Conservation (phyloP, 2,329 filamentous ascomycete genomes). For the Trichocomaceae sp. region DNA sequence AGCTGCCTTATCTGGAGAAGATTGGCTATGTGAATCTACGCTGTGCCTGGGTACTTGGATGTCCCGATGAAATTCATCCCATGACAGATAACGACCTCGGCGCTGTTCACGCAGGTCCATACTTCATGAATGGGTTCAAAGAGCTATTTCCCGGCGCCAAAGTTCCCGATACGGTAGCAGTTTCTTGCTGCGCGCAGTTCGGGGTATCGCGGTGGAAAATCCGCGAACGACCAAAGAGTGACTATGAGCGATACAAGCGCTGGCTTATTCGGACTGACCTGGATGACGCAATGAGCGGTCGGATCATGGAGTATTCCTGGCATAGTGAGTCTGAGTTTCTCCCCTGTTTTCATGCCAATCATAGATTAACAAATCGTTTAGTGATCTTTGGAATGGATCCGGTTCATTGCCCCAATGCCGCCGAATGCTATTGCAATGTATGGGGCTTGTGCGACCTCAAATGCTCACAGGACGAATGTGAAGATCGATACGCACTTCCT, state of each 20-base stretch:
- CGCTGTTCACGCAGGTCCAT: slow-evolving; percentile 43
- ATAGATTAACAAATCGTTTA: slow-evolving; percentile 19
- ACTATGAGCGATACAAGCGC: slow-evolving; percentile 44
- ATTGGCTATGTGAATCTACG: slow-evolving; percentile 51
- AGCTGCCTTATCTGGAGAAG: slow-evolving; percentile 42
- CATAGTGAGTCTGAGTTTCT: slow-evolving; percentile 44
- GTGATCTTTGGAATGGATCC: slow-evolving; percentile 54
- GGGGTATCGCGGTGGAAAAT: slow-evolving; percentile 46
- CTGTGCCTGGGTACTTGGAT: slow-evolving; percentile 48
- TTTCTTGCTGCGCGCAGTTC: slow-evolving; percentile 52
- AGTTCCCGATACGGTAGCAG: slow-evolving; percentile 42
- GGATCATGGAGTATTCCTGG: slow-evolving; percentile 55
- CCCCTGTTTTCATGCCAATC: background rate
- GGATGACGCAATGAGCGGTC: slow-evolving; percentile 45
- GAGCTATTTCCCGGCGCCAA: slow-evolving; percentile 40
- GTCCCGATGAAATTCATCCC: slow-evolving; percentile 47
- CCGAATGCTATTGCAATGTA: slow-evolving; percentile 60
- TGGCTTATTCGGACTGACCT: slow-evolving; percentile 46
- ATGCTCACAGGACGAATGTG: slow-evolving; percentile 42
- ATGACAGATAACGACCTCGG: slow-evolving; percentile 37
- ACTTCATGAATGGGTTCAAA: slow-evolving; percentile 45
- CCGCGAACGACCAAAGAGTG: slow-evolving; percentile 37
- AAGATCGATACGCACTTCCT: slow-evolving; percentile 54
- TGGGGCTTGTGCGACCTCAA: slow-evolving; percentile 54
- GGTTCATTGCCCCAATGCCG: slow-evolving; percentile 55